phyloP scores from a whole-genome alignment of 129 eudicot genomes.

The Centrapalus pauciflorus region DNA sequence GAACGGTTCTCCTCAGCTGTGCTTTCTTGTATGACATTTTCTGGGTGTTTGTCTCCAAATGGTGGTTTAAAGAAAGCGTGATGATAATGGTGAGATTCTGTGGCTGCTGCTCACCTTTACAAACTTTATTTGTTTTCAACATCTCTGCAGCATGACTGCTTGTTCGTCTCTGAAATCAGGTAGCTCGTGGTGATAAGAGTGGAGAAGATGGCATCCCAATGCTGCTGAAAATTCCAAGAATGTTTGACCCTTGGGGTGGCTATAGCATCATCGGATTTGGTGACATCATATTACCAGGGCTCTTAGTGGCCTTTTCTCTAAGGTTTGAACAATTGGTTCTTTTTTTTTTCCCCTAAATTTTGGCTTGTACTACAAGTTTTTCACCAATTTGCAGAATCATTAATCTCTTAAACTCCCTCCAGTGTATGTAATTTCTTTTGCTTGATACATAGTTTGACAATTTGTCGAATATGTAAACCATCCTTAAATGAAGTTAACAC shows the following conservation, averaged over 20 bases:
- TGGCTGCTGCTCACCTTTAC: not conserved
- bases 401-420: not conserved
- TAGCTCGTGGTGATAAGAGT: conserved; percentile 96
- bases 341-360: conserved; percentile 6
- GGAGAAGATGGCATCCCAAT: conserved; percentile 99
- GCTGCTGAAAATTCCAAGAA: conserved; percentile 93
- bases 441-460: not conserved
- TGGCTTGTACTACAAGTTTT: not conserved
- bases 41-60: conserved; percentile 95
- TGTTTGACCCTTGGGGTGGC: conserved; percentile 99
- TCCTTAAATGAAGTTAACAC: not conserved
- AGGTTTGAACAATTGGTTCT: conserved; percentile 41
- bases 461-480: not conserved
- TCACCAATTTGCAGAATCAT: not conserved
- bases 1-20: conserved; percentile 92
- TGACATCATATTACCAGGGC: conserved; percentile 91
- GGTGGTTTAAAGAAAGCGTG: conserved; percentile 86
- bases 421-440: not conserved
- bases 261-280: conserved; percentile 98
- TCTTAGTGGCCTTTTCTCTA: conserved; percentile 82
- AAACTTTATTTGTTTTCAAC: not conserved
- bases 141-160: not conserved
- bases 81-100: conserved; percentile 89
- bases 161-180: conserved; percentile 38
- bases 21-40: conserved; percentile 96